These are phyloP conservation scores for Phialophora verrucosa DNA, from an alignment of 2,329 filamentous ascomycete species.

Conservation along the genomic window DNA sequence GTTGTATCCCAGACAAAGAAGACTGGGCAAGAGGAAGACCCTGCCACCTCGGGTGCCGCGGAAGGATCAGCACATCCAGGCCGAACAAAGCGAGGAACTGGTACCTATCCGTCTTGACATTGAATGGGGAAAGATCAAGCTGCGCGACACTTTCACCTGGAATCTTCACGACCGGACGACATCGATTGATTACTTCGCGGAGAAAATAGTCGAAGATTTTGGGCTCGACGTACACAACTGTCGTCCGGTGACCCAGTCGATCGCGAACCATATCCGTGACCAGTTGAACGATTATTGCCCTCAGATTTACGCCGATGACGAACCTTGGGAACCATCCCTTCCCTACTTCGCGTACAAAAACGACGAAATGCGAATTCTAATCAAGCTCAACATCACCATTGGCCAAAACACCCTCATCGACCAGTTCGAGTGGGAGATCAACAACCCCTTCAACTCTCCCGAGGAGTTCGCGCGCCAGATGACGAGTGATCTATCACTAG, in stretches of 20 bases:
- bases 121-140: slow-evolving; percentile 91
- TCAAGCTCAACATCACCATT: slow-evolving; percentile 98
- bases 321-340: slow-evolving; percentile 84
- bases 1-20: slow-evolving; percentile 79
- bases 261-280: slow-evolving; percentile 75
- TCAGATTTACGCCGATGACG: slow-evolving; percentile 86
- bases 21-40: slow-evolving; percentile 76
- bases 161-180: slow-evolving; percentile 92
- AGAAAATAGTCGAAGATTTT: slow-evolving; percentile 86
- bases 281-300: slow-evolving; percentile 94
- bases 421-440: slow-evolving; percentile 99
- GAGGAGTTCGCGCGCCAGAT: slow-evolving; percentile 92
- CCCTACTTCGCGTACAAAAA: slow-evolving; percentile 97
- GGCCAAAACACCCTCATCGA: slow-evolving; percentile 92
- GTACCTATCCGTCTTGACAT: slow-evolving; percentile 91
- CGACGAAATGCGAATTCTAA: slow-evolving; percentile 94
- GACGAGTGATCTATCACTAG: slow-evolving; percentile 86
- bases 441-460: slow-evolving; percentile 89
- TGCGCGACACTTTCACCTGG: slow-evolving; percentile 98
- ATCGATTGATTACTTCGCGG: slow-evolving; percentile 78
- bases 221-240: slow-evolving; percentile 72
- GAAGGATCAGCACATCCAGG: slow-evolving; percentile 82
- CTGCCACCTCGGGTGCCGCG: slow-evolving; percentile 74
- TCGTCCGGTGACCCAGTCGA: slow-evolving; percentile 64
- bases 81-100: slow-evolving; percentile 87